Base-by-base conservation (phyloP, 2,329 filamentous ascomycete species). In the Sphaceloma murrayae region DNA sequence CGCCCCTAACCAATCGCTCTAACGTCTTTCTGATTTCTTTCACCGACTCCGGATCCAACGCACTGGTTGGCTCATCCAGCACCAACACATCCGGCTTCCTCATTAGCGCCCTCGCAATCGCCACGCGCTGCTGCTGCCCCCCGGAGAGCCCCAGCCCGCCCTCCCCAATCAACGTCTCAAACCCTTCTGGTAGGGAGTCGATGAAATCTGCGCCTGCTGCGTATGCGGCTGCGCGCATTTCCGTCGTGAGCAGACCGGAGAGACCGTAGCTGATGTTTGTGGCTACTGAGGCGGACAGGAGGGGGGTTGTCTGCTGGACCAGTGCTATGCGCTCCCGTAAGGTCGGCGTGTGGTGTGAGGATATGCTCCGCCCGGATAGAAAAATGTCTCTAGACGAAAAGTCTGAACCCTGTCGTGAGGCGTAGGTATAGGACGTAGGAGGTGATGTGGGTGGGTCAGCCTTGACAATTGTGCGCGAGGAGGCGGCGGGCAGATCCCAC, bases 181-280 rank as follows among this genome's bases (percentile, higher is more conserved):
- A 89, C 1, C 81, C 80, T 0, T 72, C 62, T 0, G 85, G 77
- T 0, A 96, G 72, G 2, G 78, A 82, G 11, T 64, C 57, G 49
- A 94, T 77, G 60, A 93, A 94, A 0, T 84, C 78, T 54, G 88
- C 75, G 0, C 80, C 78, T 3, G 81, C 81, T 52, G 62, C 59
- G 0, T 67, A 64, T 0, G 79, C 65, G 0, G 67, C 61, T 1
- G 72, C 64, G 7, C 58, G 59, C 14, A 85, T 73, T n/a, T 69
- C 68, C 13, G 75, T 63, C 0, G 71, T 65, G 0, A 75, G 80
- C 3, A 63, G 58, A 2, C 70, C 64, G 0, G 72, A 65, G 0
- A 93, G 66, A 0, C 86, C 87, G 57, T 95, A 95, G 2, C 69
- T 66, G 46, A 96, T 94, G 56, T 96, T 96, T 5, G 81, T 78